phyloP scores from a whole-genome alignment of 2,329 filamentous ascomycete species.

The Fusarium proliferatum region DNA sequence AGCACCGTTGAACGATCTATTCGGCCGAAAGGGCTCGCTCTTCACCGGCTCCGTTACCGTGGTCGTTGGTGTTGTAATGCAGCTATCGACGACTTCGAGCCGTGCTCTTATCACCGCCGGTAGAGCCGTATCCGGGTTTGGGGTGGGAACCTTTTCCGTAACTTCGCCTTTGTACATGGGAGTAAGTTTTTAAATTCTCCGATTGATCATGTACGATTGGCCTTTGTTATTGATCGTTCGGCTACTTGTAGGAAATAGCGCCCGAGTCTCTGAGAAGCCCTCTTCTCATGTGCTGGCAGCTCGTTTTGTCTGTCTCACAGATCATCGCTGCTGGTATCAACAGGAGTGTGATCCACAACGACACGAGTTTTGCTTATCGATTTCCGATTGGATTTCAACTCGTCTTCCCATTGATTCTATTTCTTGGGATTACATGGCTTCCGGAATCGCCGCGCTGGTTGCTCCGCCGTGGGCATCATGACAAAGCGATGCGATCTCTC shows the following conservation, averaged over 20 bases:
- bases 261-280: constrained; percentile 48
- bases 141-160: constrained; percentile 53
- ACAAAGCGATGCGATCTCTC: constrained; percentile 54
- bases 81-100: constrained; percentile 42
- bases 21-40: constrained; percentile 50
- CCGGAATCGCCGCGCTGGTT: constrained; percentile 48
- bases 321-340: constrained; percentile 51
- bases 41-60: constrained; percentile 43
- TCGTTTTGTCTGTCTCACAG: constrained; percentile 52
- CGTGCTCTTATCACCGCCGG: constrained; percentile 40
- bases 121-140: constrained; percentile 36
- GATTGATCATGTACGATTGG: background rate
- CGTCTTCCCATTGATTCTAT: constrained; percentile 41
- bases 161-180: constrained; percentile 53
- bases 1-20: constrained; percentile 51
- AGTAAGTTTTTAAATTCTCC: constrained; percentile 28
- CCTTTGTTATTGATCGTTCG: background rate
- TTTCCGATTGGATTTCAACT: constrained; percentile 50
- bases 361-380: constrained; percentile 47
- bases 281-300: constrained; percentile 54
- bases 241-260: constrained; percentile 42
- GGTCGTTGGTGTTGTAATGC: constrained; percentile 42
- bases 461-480: constrained; percentile 53
- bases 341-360: constrained; percentile 42
- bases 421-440: constrained; percentile 39